Evolutionary conservation across 225 moss, liverwort and hornwort species (phyloP).

Genomic region (Pleurozium schreberi): DNA sequence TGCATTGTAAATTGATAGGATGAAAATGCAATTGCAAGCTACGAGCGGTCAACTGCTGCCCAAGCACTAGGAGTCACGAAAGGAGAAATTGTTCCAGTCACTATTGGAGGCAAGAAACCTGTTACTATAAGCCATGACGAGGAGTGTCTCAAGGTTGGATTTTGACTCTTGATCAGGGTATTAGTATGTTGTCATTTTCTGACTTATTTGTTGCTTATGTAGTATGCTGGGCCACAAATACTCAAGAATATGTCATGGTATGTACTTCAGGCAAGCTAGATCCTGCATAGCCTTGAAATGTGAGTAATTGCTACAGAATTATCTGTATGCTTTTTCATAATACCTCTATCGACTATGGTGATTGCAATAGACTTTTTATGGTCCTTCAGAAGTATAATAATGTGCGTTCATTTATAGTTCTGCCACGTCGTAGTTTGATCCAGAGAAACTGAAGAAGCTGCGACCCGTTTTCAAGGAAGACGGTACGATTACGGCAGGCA

Average conservation of each 20-base stretch:
- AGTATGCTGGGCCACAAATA: neutral
- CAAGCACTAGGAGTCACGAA: slow-evolving; percentile 51
- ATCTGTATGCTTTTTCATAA: neutral
- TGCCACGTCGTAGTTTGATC: slow-evolving; percentile 53
- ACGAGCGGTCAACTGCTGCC: slow-evolving; percentile 63
- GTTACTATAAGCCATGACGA: slow-evolving; percentile 55
- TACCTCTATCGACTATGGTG: neutral
- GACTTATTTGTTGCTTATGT: neutral
- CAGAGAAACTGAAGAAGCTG: slow-evolving; percentile 61
- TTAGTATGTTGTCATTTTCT: neutral
- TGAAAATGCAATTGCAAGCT: slow-evolving; percentile 76
- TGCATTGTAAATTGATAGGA: slow-evolving; percentile 30
- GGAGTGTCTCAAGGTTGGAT: slow-evolving; percentile 68
- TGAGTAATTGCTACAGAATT: neutral
- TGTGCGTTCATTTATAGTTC: neutral
- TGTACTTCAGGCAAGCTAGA: neutral
- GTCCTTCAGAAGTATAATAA: neutral
- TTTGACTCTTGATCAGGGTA: neutral
- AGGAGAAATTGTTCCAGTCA: slow-evolving; percentile 58
- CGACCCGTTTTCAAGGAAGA: slow-evolving; percentile 56
- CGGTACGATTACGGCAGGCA: slow-evolving; percentile 92
- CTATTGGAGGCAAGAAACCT: slow-evolving; percentile 33
- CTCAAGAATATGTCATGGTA: neutral
- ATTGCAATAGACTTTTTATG: neutral
- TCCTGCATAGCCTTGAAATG: neutral